These are phyloP conservation scores for Chiua sp. DNA, from an alignment of 1,284 basidiomycete genomes.

Conservation along the genomic window DNA sequence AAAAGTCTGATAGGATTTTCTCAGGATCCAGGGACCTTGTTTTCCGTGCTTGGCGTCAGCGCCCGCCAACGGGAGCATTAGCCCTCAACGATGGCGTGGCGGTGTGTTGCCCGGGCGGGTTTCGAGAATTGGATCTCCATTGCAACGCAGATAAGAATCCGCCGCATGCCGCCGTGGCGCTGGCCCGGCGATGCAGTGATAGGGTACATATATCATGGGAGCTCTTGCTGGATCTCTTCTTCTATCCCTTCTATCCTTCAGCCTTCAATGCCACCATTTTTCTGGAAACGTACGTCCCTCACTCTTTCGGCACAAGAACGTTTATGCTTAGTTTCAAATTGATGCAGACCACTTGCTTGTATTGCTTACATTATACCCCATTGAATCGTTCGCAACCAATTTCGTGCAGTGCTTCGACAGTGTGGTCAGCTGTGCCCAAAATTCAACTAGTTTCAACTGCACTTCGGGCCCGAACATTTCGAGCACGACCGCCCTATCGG, in stretches of 20 bases:
- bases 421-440: conserved; percentile 15
- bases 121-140: too few species aligned
- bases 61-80: too few species aligned
- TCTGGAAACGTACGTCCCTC: conserved; percentile 12
- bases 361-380: conserved; percentile 1
- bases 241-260: too few species aligned
- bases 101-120: too few species aligned
- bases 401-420: conserved; percentile 16
- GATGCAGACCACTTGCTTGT: conserved; percentile 7
- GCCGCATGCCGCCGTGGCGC: neutral
- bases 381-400: conserved; percentile 3
- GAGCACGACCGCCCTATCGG: conserved; percentile 16
- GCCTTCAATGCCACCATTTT: conserved; percentile 8
- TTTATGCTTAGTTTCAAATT: neutral
- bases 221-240: neutral
- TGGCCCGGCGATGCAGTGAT: neutral
- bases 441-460: conserved; percentile 7
- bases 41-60: neutral
- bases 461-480: conserved; percentile 8
- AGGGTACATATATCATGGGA: neutral
- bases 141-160: neutral
- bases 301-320: neutral
- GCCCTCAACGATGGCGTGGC: too few species aligned
- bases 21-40: too few species aligned
- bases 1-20: too few species aligned